Percentiles rank a stretch among this genome's conserved stretches.
Conservation (phyloP, 352 stramenopile species). For the Pythium rhizo-oryzae region DNA sequence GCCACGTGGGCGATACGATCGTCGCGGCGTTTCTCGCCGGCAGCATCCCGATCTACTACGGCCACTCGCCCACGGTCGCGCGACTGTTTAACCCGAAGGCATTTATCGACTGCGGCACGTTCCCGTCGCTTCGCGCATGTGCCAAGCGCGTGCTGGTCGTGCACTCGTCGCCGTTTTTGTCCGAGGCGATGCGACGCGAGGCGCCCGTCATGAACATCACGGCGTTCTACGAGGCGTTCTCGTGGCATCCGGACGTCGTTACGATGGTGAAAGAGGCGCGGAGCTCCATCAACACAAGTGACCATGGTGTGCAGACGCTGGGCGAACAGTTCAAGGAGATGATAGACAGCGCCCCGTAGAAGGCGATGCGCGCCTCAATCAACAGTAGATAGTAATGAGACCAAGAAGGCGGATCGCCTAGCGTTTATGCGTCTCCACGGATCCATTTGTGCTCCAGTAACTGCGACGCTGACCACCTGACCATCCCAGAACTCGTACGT, state of each 20-base stretch:
- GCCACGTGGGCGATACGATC: slow-evolving; percentile 66
- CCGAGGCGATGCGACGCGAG: slow-evolving; percentile 35
- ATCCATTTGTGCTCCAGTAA: neutral
- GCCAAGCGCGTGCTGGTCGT: slow-evolving; percentile 41
- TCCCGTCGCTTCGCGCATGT: slow-evolving; percentile 40
- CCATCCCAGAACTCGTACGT: neutral
- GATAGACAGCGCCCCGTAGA: neutral
- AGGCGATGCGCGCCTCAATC: too few species aligned
- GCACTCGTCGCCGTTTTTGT: slow-evolving; percentile 37
- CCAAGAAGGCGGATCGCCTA: neutral
- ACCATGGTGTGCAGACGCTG: neutral
- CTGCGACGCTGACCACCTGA: neutral
- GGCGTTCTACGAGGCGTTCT: slow-evolving; percentile 42
- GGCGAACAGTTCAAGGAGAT: neutral
- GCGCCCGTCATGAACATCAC: slow-evolving; percentile 36
- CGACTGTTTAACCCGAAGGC: slow-evolving; percentile 48
- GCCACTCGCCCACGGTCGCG: slow-evolving; percentile 42
- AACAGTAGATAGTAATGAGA: neutral
- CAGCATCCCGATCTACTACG: slow-evolving; percentile 59
- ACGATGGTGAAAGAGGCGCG: slow-evolving; percentile 1
- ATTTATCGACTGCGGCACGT: slow-evolving; percentile 56
- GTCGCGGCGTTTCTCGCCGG: slow-evolving; percentile 58
- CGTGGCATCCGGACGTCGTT: slow-evolving; percentile 44
- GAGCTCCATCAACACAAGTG: neutral
- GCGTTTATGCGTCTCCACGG: neutral